Evolutionary conservation across 2,329 filamentous ascomycete genomes (phyloP).

Genomic region (Arthroderma uncinatum): DNA sequence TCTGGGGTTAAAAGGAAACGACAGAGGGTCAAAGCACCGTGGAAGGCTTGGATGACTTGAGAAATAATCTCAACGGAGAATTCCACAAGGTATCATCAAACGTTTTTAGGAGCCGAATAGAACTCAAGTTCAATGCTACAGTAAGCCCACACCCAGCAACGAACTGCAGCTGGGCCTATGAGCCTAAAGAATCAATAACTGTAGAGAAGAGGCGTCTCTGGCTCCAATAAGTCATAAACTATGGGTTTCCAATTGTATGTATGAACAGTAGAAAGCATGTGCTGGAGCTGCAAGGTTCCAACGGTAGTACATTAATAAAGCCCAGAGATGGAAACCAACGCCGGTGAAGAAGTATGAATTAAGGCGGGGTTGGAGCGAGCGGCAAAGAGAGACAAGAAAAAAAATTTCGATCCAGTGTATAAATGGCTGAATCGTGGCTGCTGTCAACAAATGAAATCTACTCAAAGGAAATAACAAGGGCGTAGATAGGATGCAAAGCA

Average conservation of each 20-base stretch:
- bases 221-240: not conserved
- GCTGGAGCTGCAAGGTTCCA: not conserved
- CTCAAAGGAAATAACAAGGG: not conserved
- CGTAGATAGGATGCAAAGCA: not conserved
- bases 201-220: not conserved
- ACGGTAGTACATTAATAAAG: conserved; percentile 1
- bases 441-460: not conserved
- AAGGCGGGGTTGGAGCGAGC: not conserved
- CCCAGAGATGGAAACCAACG: not conserved
- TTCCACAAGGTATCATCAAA: not conserved
- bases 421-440: not conserved
- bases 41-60: not conserved
- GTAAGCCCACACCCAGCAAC: not conserved
- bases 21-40: not conserved
- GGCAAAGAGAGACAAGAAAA: not conserved
- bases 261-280: not conserved
- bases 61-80: not conserved
- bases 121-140: not conserved
- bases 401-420: not conserved
- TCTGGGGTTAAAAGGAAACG: not conserved
- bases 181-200: not conserved
- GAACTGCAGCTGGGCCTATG: not conserved
- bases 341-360: not conserved
- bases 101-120: not conserved
- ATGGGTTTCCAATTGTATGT: not conserved